These are phyloP conservation scores for Eimeria praecox DNA, from an alignment of 169 alveolate species.

Conservation along the genomic window DNA sequence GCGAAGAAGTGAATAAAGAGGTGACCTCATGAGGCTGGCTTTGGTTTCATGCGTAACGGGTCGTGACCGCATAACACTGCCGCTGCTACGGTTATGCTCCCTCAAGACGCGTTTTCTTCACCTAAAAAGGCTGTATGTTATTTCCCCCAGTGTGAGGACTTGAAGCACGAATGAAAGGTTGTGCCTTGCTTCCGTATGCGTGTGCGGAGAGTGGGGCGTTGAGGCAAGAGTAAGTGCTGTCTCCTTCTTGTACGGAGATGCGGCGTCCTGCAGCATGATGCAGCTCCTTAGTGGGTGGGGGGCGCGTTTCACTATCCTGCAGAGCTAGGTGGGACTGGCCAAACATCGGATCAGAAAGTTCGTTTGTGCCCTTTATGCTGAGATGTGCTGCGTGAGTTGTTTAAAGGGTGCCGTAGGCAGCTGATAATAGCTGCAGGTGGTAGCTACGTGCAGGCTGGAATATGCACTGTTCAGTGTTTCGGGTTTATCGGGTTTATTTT, in stretches of 20 bases:
- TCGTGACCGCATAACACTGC: neutral
- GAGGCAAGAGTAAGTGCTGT: neutral
- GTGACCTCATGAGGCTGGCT: neutral
- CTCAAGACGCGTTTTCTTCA: neutral
- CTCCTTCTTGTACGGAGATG: neutral
- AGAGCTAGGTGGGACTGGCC: neutral
- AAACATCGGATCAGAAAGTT: neutral
- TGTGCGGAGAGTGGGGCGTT: neutral
- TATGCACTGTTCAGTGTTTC: neutral
- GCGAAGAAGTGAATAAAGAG: neutral
- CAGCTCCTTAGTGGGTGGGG: neutral
- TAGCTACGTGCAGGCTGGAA: neutral
- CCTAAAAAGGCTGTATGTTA: neutral
- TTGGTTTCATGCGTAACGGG: neutral
- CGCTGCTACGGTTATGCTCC: neutral
- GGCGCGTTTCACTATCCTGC: neutral
- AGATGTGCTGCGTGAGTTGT: neutral
- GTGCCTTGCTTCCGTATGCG: neutral
- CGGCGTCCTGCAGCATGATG: neutral
- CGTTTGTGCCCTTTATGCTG: neutral
- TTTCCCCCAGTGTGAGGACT: neutral
- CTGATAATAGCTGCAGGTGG: neutral
- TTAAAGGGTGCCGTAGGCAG: neutral
- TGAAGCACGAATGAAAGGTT: neutral
- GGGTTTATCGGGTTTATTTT: no score